A percentile compares a stretch with the other conserved stretches of the same genome.
Conservation (phyloP, 2,329 filamentous ascomycete species). For the Didymella keratinophila region DNA sequence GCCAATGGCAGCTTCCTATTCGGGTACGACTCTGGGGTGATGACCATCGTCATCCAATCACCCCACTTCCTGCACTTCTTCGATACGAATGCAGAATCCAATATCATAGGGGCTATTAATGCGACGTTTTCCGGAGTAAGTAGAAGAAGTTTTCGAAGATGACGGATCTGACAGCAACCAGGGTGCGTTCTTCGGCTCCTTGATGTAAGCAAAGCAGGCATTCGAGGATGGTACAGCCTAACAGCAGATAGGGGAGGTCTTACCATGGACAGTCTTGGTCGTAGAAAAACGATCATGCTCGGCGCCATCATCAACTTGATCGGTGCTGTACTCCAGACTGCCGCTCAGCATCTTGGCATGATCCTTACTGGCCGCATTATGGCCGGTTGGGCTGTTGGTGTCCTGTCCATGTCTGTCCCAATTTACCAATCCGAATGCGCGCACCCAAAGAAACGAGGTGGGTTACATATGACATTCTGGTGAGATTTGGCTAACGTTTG, state of each 20-base stretch:
- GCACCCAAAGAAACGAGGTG: constrained; percentile 64
- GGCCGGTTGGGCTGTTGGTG: constrained; percentile 65
- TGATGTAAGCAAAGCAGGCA: constrained; percentile 48
- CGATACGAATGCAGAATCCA: constrained; percentile 58
- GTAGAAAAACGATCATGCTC: constrained; percentile 66
- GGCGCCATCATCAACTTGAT: constrained; percentile 66
- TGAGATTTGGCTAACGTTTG: constrained; percentile 9
- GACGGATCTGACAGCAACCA: neutral
- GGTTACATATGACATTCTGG: neutral
- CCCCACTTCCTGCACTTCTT: constrained; percentile 66
- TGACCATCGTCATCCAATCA: constrained; percentile 63
- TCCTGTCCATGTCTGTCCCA: constrained; percentile 67
- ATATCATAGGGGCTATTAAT: constrained; percentile 68
- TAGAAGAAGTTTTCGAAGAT: neutral
- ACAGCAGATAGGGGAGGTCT: constrained; percentile 55
- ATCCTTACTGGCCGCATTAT: constrained; percentile 66
- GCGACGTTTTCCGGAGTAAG: constrained; percentile 64
- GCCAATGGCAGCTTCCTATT: constrained; percentile 53
- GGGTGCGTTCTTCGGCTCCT: constrained; percentile 63
- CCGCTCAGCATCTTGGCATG: constrained; percentile 64
- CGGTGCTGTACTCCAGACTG: constrained; percentile 66
- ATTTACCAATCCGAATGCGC: constrained; percentile 71
- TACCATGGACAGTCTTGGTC: constrained; percentile 69
- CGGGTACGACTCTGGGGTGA: constrained; percentile 51
- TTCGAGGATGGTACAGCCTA: neutral